Evolutionary conservation across 192 early-diverging fungal species (phyloP), one percentile per base, ranked within the genome.

Genomic region (Coemansia sp.): DNA sequence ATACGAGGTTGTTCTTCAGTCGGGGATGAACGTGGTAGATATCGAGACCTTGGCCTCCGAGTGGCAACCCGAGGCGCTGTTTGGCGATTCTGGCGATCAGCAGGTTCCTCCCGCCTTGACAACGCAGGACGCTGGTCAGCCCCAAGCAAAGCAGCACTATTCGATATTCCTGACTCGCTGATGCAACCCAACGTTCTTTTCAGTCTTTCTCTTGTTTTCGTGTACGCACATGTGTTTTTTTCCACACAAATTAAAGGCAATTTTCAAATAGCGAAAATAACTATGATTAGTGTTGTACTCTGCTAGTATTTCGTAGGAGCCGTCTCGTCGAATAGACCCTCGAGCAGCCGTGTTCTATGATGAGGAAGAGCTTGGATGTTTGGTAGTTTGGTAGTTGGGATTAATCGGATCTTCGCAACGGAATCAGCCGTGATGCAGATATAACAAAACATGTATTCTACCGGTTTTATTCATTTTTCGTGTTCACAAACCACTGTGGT

Each of bases 51-150:
- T 68, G 25, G 66, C 60, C 4, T 20, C 59, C 2, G 78, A 80
- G 52, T 80, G 78, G 78, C 52, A 46, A 19, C 55, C 69, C 2
- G 73, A 72, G 5, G 19, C 60, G 13, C 43, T 67, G 33, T 33
- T 67, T 34, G 46, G 46, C 49, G 78, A 80, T 5, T 36, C 42
- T 56, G 25, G 52, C 48, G 78, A 80, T 63, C 78, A 80, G 65
- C 78, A 75, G 45, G 78, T 80, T 17, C 78, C 78, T 17, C 78
- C 78, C 3, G 63, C 69, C 11, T 55, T 42, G 36, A 38, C 62
- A 1, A 23, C 56, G 0, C 34, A 62, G 14, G 19, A 61, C 11
- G 43, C 50, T 34, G 41, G n/a, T 17, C 65, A 50, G n/a, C 62
- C 43, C 11, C 58, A 46, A 36, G 29, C 15, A 29, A 67, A 59